Conservation (phyloP, 1,284 basidiomycete genomes). For the Ceratobasidium papillatum region DNA sequence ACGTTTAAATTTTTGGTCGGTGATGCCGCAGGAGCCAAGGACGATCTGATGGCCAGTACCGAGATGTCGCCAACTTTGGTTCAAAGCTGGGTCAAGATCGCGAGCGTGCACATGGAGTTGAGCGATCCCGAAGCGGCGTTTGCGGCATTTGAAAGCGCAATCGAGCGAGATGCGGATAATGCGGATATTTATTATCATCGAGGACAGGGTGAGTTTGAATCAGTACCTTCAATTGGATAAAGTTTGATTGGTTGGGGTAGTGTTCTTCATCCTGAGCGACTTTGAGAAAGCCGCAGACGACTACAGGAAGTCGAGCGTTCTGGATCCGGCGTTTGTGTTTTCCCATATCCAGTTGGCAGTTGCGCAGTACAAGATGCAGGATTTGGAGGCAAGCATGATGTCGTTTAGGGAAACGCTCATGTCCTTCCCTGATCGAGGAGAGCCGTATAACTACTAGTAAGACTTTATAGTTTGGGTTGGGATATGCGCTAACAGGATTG, state of each 20-base stretch:
- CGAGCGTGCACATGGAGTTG: conserved; percentile 97
- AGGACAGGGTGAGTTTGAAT: conserved; percentile 78
- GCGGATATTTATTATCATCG: conserved; percentile 99
- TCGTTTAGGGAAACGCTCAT: conserved; percentile 86
- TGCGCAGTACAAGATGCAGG: conserved; percentile 92
- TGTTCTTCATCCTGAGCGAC: conserved; percentile 95
- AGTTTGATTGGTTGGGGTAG: conserved; percentile 54
- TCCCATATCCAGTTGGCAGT: conserved; percentile 97
- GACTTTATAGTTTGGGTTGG: conserved; percentile 50
- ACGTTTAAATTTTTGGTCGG: conserved; percentile 97
- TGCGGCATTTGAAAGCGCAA: conserved; percentile 90
- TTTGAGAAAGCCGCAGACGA: conserved; percentile 87
- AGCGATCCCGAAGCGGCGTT: conserved; percentile 83
- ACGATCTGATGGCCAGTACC: conserved; percentile 83
- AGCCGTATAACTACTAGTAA: conserved; percentile 92
- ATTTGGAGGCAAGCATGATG: conserved; percentile 83
- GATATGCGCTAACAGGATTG: conserved; percentile 37
- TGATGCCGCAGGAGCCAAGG: conserved; percentile 85
- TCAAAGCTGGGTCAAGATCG: conserved; percentile 96
- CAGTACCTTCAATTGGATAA: background rate
- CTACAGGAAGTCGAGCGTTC: conserved; percentile 86
- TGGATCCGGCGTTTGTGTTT: conserved; percentile 90
- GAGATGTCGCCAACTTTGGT: conserved; percentile 78
- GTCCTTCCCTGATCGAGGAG: conserved; percentile 82
- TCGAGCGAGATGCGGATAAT: conserved; percentile 83